Conservation (phyloP, 305 asterid species). For the Fraxinus dipetala region DNA sequence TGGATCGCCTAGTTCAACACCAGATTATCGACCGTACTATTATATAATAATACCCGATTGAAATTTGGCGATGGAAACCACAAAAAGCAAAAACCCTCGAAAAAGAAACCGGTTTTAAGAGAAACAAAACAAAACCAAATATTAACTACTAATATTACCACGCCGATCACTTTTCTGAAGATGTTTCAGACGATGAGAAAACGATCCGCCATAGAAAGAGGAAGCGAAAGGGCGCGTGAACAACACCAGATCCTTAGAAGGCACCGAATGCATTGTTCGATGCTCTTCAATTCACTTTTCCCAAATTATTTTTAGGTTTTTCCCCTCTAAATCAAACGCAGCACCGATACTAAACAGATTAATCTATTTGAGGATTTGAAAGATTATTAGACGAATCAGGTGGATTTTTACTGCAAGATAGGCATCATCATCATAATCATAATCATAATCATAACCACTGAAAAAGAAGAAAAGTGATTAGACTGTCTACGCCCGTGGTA, state of each 20-base stretch:
- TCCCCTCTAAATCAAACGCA: background rate
- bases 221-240: slow-evolving; percentile 29
- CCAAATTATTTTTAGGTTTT: slow-evolving; percentile 23
- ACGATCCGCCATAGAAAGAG: slow-evolving; percentile 42
- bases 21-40: slow-evolving; percentile 17
- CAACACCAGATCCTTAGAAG: slow-evolving; percentile 35
- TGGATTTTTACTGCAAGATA: slow-evolving; percentile 10
- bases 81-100: slow-evolving; percentile 26
- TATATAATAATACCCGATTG: slow-evolving; percentile 15
- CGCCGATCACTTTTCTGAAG: slow-evolving; percentile 47
- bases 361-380: background rate
- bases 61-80: slow-evolving; percentile 21
- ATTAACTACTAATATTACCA: slow-evolving; percentile 48
- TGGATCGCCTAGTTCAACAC: slow-evolving; percentile 19
- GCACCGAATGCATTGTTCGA: slow-evolving; percentile 83
- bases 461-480: background rate
- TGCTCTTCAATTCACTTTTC: slow-evolving; percentile 51
- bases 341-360: background rate
- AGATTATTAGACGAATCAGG: slow-evolving; percentile 15
- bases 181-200: slow-evolving; percentile 50
- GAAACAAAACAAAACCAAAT: slow-evolving; percentile 14
- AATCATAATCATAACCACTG: slow-evolving; percentile 25
- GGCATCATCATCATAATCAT: slow-evolving; percentile 10
- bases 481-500: background rate
- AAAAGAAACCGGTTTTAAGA: slow-evolving; percentile 16